Conservation (phyloP, 192 early-diverging fungal genomes). For the Phlyctochytrium planicorne region DNA sequence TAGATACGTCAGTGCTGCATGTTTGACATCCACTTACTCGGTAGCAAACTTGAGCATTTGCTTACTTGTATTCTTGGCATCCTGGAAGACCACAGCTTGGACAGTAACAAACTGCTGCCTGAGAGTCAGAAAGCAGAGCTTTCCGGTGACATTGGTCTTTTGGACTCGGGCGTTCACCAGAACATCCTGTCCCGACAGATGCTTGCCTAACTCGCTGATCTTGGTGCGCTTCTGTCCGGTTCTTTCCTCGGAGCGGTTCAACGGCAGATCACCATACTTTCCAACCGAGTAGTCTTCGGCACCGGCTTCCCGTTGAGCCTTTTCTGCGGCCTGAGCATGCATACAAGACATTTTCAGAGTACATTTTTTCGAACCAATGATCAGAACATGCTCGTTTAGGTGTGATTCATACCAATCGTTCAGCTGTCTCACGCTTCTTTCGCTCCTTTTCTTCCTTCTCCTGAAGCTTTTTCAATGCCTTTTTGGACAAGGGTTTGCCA, state of each 20-base stretch:
- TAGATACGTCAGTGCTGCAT: constrained; percentile 24
- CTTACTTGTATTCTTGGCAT: constrained; percentile 81
- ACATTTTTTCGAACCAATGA: neutral
- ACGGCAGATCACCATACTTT: constrained; percentile 80
- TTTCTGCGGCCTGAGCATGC: constrained; percentile 62
- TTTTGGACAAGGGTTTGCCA: constrained; percentile 88
- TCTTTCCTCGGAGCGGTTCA: constrained; percentile 84
- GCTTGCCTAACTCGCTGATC: constrained; percentile 62
- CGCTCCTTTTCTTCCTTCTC: constrained; percentile 86
- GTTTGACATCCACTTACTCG: constrained; percentile 44
- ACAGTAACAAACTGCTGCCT: constrained; percentile 86
- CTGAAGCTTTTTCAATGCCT: constrained; percentile 90
- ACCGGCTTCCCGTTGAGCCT: constrained; percentile 61
- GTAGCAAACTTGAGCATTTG: constrained; percentile 91
- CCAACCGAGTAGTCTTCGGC: constrained; percentile 73
- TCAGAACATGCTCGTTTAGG: too few species aligned
- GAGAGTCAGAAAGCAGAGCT: constrained; percentile 89
- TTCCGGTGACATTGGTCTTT: constrained; percentile 80
- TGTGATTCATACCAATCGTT: constrained; percentile 31
- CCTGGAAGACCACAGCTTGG: constrained; percentile 77
- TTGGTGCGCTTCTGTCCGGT: constrained; percentile 65
- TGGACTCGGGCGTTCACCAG: constrained; percentile 89
- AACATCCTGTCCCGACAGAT: constrained; percentile 71
- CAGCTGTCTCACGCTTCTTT: constrained; percentile 59
- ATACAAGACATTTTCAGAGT: neutral